Evolutionary conservation across 1,284 basidiomycete species (phyloP), one percentile per base, ranked within the genome.

Genomic region (Ceratobasidium sp.): DNA sequence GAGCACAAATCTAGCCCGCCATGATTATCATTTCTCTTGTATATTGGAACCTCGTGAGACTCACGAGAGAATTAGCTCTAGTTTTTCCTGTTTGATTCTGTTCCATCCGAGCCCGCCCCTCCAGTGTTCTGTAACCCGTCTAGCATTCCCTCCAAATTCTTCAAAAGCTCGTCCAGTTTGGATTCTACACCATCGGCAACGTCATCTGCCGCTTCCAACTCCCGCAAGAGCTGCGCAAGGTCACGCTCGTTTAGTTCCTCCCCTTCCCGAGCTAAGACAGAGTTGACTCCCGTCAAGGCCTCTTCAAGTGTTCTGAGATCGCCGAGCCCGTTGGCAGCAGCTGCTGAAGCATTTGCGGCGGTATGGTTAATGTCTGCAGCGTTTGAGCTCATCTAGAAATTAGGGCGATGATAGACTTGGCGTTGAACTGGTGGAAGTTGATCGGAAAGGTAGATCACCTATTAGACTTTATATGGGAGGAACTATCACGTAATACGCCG

Each of bases 141-240:
- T 61, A 83, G 82, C 33, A 83, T 80, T 42, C 82, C 80, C 28
- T 81, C 83, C 20, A 85, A 70, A 20, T 79, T 81, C 70, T 77
- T 81, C 28, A 86, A 79, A 59, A 86, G 70, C 67, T 59, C 78
- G 81, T 86, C 84, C 56, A 86, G 79, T 78, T 82, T 83, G 1
- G 79, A 82, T 71, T 86, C 85, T 38, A 86, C 78, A 57, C 82
- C 82, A 79, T 84, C 84, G 26, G 85, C 85, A 17, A 84, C 84
- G 17, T 80, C 78, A 38, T 82, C 84, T 1, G 85, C 85, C 23
- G 82, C 83, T 23, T 86, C 84, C 71, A 86, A 80, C 80, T 84
- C 83, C 59, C 57, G 77, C 50, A 86, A 71, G 3, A 86, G 81
- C 23, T 82, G 82, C 67, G 81, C 80, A 9, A 85, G 79, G 57